Base-by-base conservation (phyloP, 495 filamentous ascomycete genomes). In the Penicillium steckii region DNA sequence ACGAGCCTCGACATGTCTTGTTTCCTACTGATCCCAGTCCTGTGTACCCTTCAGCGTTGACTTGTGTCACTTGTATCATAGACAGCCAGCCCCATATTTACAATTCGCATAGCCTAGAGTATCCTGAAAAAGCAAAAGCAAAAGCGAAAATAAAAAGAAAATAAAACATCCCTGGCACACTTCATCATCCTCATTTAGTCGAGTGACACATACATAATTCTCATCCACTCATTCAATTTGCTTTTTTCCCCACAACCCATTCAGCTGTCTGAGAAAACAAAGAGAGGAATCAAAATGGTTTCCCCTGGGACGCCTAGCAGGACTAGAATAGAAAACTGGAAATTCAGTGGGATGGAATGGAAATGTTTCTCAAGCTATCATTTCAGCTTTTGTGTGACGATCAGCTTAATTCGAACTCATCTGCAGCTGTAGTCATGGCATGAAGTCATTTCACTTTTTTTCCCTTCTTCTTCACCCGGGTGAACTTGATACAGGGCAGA, bases 321-420 rank as follows among this genome's bases (percentile, higher is more conserved):
- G n/a, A n/a, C n/a, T n/a, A n/a, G n/a, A n/a, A 15, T 37, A 37
- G 18, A 37, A 17, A 15, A 15, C 4, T 37, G 15, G 26, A 27
- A 27, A 27, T 10, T 27, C 26, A 5, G 26, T n/a, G n/a, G n/a
- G n/a, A n/a, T n/a, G n/a, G n/a, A n/a, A n/a, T n/a, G n/a, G n/a
- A n/a, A n/a, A n/a, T n/a, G 35, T 43, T 18, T 44, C 19, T 23
- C 50, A 24, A 46, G 41, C 18, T 50, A 47, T 40, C 49, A 37
- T 18, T 40, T 60, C 53, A 56, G 53, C 57, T 48, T 32, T 44
- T 53, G 49, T 56, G 45, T 46, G 6, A 60, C 57, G 48, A 37
- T 53, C 42, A 50, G 48, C 48, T 53, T 22, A 35, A 13, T 13
- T 8, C 7, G 33, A 24, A 30, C 10, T 32, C 49, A 52, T 41